phyloP scores from a whole-genome alignment of 139 green algal genomes.

The Coccomyxa sp. region DNA sequence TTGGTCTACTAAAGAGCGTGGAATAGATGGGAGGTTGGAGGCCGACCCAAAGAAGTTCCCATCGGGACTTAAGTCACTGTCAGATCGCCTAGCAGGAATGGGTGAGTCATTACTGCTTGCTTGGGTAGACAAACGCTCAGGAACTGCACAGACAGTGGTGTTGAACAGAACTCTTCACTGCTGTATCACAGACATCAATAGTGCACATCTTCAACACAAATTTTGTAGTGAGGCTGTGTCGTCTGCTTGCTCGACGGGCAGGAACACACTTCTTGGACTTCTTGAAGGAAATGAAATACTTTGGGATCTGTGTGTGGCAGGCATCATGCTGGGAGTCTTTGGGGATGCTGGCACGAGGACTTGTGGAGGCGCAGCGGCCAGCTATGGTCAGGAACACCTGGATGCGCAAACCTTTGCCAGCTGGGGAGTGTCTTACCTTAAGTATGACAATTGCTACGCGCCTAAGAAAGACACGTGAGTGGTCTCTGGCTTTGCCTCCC shows the following conservation, averaged over 20 bases:
- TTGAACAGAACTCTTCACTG: too few relatives aligned
- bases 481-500: neutral
- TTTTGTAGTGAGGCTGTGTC: too few relatives aligned
- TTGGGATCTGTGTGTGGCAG: slow-evolving; percentile 1
- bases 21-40: neutral
- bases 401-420: slow-evolving; percentile 63
- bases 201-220: too few relatives aligned
- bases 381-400: slow-evolving; percentile 48
- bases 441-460: slow-evolving; percentile 60
- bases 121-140: too few relatives aligned
- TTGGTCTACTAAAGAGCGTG: neutral
- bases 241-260: too few relatives aligned
- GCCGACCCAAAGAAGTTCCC: neutral
- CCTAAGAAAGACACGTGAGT: neutral
- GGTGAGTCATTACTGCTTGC: neutral
- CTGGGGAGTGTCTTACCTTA: slow-evolving; percentile 76
- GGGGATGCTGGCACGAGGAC: slow-evolving; percentile 54
- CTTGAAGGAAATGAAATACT: too few relatives aligned
- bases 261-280: too few relatives aligned
- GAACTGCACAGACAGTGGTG: too few relatives aligned
- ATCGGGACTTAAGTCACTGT: neutral
- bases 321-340: slow-evolving; percentile 75
- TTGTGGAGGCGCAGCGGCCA: slow-evolving; percentile 63
- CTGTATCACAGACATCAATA: too few relatives aligned
- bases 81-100: neutral